phyloP scores from a whole-genome alignment of 2,329 filamentous ascomycete genomes.

The Exophiala alcalophila region DNA sequence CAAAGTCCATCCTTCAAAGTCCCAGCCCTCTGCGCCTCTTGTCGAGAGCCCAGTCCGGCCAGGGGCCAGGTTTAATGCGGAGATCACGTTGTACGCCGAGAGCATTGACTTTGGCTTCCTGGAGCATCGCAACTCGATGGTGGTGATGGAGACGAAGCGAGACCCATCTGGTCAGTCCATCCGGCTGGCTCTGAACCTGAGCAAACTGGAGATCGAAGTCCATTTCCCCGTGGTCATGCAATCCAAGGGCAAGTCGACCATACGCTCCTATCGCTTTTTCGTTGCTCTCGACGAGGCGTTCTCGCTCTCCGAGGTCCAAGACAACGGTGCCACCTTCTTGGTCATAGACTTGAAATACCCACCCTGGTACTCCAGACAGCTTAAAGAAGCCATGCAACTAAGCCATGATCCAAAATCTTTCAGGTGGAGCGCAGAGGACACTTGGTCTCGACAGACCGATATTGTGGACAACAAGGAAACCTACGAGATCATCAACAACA shows the following conservation, averaged over 20 bases:
- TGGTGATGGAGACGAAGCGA: conserved; percentile 16
- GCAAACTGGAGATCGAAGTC: conserved; percentile 41
- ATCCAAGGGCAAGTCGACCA: conserved; percentile 17
- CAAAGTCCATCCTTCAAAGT: conserved; percentile 8
- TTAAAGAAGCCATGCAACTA: conserved; percentile 26
- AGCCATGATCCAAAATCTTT: conserved; percentile 44
- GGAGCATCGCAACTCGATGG: conserved; percentile 20
- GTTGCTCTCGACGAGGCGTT: conserved; percentile 29
- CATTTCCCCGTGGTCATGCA: conserved; percentile 38
- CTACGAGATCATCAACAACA: conserved; percentile 32
- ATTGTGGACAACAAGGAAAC: conserved; percentile 49
- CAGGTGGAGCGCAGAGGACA: conserved; percentile 56
- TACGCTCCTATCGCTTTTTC: conserved; percentile 28
- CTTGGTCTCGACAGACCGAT: conserved; percentile 64
- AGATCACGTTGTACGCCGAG: conserved; percentile 18
- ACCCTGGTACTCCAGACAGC: conserved; percentile 29
- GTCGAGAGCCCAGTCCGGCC: conserved; percentile 22
- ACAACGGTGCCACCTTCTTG: conserved; percentile 10
- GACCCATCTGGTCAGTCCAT: conserved; percentile 31
- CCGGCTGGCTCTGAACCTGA: conserved; percentile 42
- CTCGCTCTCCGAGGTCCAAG: conserved; percentile 14
- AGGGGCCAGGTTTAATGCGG: conserved; percentile 22
- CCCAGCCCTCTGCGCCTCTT: neutral
- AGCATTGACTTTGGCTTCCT: conserved; percentile 29
- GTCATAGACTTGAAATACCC: conserved; percentile 26